Evolutionary conservation across 768 basidiomycete genomes (phyloP).

Genomic region (Plicaturopsis crispa): DNA sequence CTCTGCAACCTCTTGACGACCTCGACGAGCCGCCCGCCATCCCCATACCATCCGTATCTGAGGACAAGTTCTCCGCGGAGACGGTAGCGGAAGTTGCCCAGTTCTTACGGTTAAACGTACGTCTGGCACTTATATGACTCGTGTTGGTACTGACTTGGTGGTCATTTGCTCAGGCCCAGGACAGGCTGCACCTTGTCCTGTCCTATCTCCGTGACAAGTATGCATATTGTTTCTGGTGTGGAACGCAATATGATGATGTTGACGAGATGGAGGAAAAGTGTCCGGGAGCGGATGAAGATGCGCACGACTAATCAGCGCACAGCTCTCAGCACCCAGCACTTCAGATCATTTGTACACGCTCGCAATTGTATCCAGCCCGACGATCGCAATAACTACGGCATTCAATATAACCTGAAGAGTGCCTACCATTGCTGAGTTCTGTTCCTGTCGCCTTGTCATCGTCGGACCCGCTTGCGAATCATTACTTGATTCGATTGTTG

Average conservation of each 20-base stretch:
- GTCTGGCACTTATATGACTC: conserved; percentile 12
- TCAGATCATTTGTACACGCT: too few relatives aligned
- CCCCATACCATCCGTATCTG: conserved; percentile 15
- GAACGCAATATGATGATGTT: conserved; percentile 57
- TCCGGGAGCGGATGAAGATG: conserved; percentile 71
- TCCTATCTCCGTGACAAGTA: conserved; percentile 67
- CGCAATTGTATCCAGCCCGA: too few relatives aligned
- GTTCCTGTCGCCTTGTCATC: too few relatives aligned
- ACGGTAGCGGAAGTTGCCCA: conserved; percentile 58
- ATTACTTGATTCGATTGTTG: too few relatives aligned
- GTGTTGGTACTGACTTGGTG: conserved; percentile 2
- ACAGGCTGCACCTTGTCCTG: conserved; percentile 61
- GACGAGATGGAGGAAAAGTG: conserved; percentile 59
- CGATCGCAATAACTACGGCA: too few relatives aligned
- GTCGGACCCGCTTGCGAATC: too few relatives aligned
- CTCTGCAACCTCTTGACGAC: conserved; percentile 46
- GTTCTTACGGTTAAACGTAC: conserved; percentile 60
- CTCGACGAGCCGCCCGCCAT: conserved; percentile 20
- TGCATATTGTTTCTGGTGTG: conserved; percentile 87
- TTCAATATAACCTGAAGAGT: too few relatives aligned
- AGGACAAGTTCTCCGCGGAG: conserved; percentile 39
- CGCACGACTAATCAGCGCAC: conserved; percentile 67
- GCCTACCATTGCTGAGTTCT: too few relatives aligned
- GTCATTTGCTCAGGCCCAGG: conserved; percentile 44
- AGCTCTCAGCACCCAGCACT: too few relatives aligned